Percentiles rank a stretch among this genome's conserved stretches.
Conservation (phyloP, 768 basidiomycete genomes). For the Pleurotus citrinopileatus region DNA sequence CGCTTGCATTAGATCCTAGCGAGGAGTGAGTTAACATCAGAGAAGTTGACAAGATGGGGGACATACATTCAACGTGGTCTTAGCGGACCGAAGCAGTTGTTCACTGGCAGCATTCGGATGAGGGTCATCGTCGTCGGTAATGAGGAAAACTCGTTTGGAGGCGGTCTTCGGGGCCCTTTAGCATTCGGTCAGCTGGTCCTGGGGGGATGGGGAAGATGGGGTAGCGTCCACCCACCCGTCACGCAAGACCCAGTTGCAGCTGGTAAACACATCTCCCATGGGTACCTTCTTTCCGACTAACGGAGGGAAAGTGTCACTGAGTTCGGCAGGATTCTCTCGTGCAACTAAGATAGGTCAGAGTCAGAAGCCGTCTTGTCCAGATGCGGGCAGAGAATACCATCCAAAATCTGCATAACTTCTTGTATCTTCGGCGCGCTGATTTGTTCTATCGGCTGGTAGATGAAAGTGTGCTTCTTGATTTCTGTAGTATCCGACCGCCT, state of each 20-base stretch:
- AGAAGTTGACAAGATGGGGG: neutral
- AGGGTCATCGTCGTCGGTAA: conserved; percentile 89
- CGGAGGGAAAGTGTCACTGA: conserved; percentile 64
- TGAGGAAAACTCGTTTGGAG: conserved; percentile 89
- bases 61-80: conserved; percentile 66
- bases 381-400: conserved; percentile 46
- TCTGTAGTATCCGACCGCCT: conserved; percentile 44
- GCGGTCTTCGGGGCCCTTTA: conserved; percentile 80
- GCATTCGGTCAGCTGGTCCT: too few species aligned
- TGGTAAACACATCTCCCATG: conserved; percentile 87
- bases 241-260: conserved; percentile 86
- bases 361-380: neutral
- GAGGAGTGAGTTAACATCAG: conserved; percentile 1
- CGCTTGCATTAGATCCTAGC: conserved; percentile 76
- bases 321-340: conserved; percentile 56
- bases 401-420: conserved; percentile 71
- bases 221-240: conserved; percentile 59
- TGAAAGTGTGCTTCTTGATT: conserved; percentile 65
- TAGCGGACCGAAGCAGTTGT: conserved; percentile 65
- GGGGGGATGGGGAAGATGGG: neutral
- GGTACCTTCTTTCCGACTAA: conserved; percentile 57
- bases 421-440: conserved; percentile 83
- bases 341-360: conserved; percentile 45
- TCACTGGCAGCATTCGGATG: conserved; percentile 51
- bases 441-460: conserved; percentile 74